Conservation (phyloP, 1,284 basidiomycete genomes). For the Papiliotrema laurentii region DNA sequence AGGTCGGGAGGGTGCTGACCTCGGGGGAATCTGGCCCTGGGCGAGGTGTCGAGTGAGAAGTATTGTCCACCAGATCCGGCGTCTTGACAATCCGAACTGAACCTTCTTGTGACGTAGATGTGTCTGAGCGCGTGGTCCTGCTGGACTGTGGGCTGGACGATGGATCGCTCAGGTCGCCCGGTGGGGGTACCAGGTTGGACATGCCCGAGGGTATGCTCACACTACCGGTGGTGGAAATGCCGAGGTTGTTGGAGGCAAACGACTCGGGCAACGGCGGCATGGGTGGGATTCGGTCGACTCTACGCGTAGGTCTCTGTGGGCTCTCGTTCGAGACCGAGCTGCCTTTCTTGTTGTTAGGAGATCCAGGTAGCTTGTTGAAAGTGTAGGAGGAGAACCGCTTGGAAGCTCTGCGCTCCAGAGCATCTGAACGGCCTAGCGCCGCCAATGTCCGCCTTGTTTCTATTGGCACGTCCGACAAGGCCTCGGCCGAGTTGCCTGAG, state of each 20-base stretch:
- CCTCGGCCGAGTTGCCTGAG: constrained; percentile 30
- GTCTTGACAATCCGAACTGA: constrained; percentile 25
- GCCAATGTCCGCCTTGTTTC: constrained; percentile 78
- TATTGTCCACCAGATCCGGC: constrained; percentile 19
- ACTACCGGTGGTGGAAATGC: neutral
- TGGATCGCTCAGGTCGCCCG: neutral
- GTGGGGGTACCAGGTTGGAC: neutral
- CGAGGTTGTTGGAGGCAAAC: neutral
- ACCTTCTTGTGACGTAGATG: constrained; percentile 1
- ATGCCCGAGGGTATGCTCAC: neutral
- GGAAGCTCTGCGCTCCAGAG: constrained; percentile 84
- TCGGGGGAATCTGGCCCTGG: constrained; percentile 6
- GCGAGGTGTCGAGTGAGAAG: constrained; percentile 17
- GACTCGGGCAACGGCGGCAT: constrained; percentile 35
- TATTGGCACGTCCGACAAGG: constrained; percentile 48
- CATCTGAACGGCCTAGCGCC: constrained; percentile 79
- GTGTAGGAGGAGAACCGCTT: constrained; percentile 96
- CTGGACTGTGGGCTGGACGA: neutral
- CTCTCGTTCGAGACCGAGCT: constrained; percentile 14
- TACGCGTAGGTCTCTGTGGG: constrained; percentile 39
- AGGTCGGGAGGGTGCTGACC: constrained; percentile 34
- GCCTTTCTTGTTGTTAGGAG: constrained; percentile 27
- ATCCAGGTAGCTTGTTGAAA: constrained; percentile 75
- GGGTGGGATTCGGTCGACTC: constrained; percentile 32
- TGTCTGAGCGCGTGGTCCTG: constrained; percentile 7